Evolutionary conservation across 129 eudicot genomes (phyloP), one percentile per base, ranked within the genome.

Genomic region (Pseudognaphalium luteoalbum): DNA sequence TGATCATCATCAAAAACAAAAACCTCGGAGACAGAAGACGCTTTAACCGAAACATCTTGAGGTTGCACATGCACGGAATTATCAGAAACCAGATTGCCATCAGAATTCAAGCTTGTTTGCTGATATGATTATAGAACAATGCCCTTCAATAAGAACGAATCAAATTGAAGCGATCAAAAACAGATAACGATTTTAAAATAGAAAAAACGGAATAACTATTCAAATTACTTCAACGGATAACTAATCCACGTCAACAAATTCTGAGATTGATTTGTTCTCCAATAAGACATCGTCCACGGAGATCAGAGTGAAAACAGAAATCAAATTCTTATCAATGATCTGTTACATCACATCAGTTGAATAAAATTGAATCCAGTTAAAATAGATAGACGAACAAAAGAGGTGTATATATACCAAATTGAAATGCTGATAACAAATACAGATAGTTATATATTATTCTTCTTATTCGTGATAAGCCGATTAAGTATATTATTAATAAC

Each of bases 271-370:
- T 5, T 69, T 47, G 42, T 56, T 19, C 71, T 74, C 70, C 29
- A 25, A 5, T 37, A 19, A 50, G 1, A 44, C 52, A 5, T 76
- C 78, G 20, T 32, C 71, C 28, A 73, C 83, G 7, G 68, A 69
- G 11, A 81, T 21, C 37, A 64, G 61, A 61, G 42, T 35, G 57
- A 81, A 29, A 25, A 47, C 67, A 16, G 81, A 76, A 41, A 4
- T 70, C 35, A 71, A 29, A 64, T 47, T 76, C 78, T 47, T 71
- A 47, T 34, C 65, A 15, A 58, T 6, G 70, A 20, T 72, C 82
- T 77, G 86, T 66, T 56, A n/a, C n/a, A n/a, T n/a, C n/a, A 77
- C 75, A 72, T 29, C 66, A 72, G 54, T 56, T 64, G 41, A 28
- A 37, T 50, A 22, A 47, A 10, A 17, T 11, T 5, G 52, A 44